Conservation (phyloP, 2,329 filamentous ascomycete species). For the Orbilia oligospora region DNA sequence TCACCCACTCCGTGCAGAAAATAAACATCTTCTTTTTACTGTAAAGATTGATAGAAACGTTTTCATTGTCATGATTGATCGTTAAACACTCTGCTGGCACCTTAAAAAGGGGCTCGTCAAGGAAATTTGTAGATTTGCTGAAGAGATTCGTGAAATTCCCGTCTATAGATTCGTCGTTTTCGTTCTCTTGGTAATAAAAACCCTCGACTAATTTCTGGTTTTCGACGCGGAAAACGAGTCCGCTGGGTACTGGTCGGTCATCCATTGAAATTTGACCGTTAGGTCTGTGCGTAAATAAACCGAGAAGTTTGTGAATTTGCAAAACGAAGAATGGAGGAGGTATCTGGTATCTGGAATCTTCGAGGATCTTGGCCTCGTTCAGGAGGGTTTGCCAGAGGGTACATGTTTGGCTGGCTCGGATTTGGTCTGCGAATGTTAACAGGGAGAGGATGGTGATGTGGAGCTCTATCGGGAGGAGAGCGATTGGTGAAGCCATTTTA, state of each 20-base stretch:
- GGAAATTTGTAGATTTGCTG: neutral
- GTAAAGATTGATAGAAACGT: neutral
- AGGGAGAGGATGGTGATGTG: constrained; percentile 42
- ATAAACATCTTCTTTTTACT: constrained; percentile 31
- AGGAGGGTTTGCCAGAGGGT: constrained; percentile 28
- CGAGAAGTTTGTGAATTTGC: constrained; percentile 22
- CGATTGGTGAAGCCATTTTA: neutral
- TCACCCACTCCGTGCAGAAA: constrained; percentile 3
- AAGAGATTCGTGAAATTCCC: neutral
- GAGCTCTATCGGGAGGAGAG: constrained; percentile 17
- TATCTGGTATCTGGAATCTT: constrained; percentile 11
- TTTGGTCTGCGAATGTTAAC: constrained; percentile 33
- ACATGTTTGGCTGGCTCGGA: constrained; percentile 36
- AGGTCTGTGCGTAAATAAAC: neutral
- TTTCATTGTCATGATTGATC: neutral
- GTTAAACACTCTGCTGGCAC: neutral
- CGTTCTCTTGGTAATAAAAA: neutral
- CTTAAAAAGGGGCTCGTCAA: constrained; percentile 31
- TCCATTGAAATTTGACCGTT: neutral
- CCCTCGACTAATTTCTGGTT: neutral
- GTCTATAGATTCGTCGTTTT: neutral
- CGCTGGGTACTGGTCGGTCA: neutral
- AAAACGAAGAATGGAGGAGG: neutral
- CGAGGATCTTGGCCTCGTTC: constrained; percentile 7
- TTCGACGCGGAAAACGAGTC: constrained; percentile 19